Conservation (phyloP, 257 asterid genomes). For the Galeopsis tetrahit region DNA sequence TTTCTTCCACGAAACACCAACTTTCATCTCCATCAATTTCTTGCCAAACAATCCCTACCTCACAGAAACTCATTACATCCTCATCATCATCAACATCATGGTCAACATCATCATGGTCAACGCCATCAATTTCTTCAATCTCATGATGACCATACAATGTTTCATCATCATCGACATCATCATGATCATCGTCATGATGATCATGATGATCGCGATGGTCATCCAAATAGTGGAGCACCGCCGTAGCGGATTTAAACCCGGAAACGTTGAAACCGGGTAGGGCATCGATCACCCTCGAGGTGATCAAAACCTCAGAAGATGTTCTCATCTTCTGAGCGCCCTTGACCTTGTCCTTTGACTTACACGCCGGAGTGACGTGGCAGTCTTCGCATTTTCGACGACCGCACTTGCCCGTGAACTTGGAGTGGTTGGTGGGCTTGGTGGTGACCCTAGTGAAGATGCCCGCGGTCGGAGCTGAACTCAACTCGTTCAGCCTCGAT, state of each 20-base stretch:
- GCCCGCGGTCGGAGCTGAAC: constrained; percentile 71
- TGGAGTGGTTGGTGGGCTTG: constrained; percentile 90
- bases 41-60: constrained; percentile 41
- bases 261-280: constrained; percentile 47
- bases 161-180: neutral
- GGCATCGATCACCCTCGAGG: constrained; percentile 62
- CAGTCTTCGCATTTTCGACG: constrained; percentile 60
- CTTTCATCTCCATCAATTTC: constrained; percentile 58
- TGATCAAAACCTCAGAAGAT: constrained; percentile 49
- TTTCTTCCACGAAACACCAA: constrained; percentile 78
- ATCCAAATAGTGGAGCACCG: constrained; percentile 63
- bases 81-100: constrained; percentile 27
- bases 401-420: constrained; percentile 79
- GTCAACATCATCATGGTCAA: neutral
- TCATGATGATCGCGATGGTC: neutral
- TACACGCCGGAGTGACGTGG: constrained; percentile 56
- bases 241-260: constrained; percentile 61
- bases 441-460: constrained; percentile 55
- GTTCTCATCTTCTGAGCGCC: constrained; percentile 57
- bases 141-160: neutral
- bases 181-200: neutral
- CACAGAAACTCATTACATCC: constrained; percentile 43
- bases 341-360: constrained; percentile 68
- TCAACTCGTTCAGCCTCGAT: constrained; percentile 36
- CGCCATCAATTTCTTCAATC: constrained; percentile 23